Conservation (phyloP, 2,329 filamentous ascomycete genomes). For the Pseudogymnoascus destructans region DNA sequence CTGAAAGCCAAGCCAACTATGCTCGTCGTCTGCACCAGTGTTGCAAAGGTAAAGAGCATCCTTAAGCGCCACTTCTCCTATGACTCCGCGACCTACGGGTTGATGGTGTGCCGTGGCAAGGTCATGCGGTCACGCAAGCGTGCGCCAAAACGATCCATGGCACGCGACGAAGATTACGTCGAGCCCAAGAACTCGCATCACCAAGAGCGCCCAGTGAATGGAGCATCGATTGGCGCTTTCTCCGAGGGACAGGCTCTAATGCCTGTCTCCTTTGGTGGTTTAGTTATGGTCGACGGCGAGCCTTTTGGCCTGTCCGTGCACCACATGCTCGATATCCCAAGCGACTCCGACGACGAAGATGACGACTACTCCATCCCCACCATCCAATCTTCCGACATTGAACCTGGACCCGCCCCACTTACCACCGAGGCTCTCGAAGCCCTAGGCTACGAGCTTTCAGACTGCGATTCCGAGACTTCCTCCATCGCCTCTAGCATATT, state of each 20-base stretch:
- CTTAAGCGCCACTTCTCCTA: slow-evolving; percentile 59
- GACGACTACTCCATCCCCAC: slow-evolving; percentile 11
- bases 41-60: slow-evolving; percentile 57
- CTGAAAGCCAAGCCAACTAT: slow-evolving; percentile 58
- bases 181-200: slow-evolving; percentile 58
- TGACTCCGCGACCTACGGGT: slow-evolving; percentile 47
- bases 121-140: slow-evolving; percentile 46
- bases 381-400: neutral
- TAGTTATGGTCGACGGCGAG: slow-evolving; percentile 72
- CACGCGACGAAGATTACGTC: slow-evolving; percentile 27
- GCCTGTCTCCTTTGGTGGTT: slow-evolving; percentile 79
- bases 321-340: slow-evolving; percentile 76
- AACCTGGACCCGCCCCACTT: neutral
- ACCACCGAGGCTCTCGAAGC: slow-evolving; percentile 43
- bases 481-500: slow-evolving; percentile 18
- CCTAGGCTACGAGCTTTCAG: slow-evolving; percentile 47
- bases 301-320: slow-evolving; percentile 93
- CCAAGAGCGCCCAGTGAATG: slow-evolving; percentile 66
- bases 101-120: slow-evolving; percentile 61
- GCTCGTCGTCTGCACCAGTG: slow-evolving; percentile 63
- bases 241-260: slow-evolving; percentile 74
- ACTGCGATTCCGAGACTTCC: slow-evolving; percentile 44
- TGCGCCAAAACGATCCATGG: slow-evolving; percentile 30
- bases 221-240: slow-evolving; percentile 87
- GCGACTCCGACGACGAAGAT: slow-evolving; percentile 31